Conservation (phyloP, 306 rosid genomes). For the Luffa aegyptiaca region DNA sequence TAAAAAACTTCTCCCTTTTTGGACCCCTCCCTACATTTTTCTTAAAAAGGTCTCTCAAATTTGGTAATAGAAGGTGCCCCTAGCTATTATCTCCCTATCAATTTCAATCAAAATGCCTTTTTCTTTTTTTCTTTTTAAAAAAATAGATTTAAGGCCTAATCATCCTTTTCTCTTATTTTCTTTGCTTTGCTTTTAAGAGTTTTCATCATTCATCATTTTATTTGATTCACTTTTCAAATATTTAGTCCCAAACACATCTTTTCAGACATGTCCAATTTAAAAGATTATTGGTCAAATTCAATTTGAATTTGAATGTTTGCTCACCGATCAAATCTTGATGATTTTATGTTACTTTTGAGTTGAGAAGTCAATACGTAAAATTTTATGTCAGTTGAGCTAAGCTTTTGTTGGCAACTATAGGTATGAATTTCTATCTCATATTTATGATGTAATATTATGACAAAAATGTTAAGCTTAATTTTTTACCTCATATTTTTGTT, state of each 20-base stretch:
- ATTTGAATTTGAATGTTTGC: not conserved
- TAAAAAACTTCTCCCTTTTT: not conserved
- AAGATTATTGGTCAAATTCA: not conserved
- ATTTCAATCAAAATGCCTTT: not conserved
- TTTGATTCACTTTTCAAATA: not conserved
- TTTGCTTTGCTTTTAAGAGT: constrained; percentile 2
- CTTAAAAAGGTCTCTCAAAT: not conserved
- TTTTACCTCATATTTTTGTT: too few species aligned
- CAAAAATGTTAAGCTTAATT: too few species aligned
- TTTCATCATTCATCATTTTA: not conserved
- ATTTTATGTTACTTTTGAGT: not conserved
- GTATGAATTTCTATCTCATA: too few species aligned
- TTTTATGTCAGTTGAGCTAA: too few species aligned
- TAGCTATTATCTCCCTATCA: not conserved
- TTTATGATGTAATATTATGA: too few species aligned
- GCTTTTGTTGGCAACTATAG: too few species aligned
- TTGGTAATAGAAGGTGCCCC: not conserved
- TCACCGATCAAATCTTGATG: not conserved
- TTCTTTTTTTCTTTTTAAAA: not conserved
- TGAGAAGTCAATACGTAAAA: not conserved
- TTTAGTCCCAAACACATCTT: not conserved
- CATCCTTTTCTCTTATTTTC: not conserved
- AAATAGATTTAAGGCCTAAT: not conserved
- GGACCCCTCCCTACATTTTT: not conserved
- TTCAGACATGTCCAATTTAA: not conserved